phyloP scores from a whole-genome alignment of 2,329 filamentous ascomycete genomes.

The Diaporthe citriasiana region DNA sequence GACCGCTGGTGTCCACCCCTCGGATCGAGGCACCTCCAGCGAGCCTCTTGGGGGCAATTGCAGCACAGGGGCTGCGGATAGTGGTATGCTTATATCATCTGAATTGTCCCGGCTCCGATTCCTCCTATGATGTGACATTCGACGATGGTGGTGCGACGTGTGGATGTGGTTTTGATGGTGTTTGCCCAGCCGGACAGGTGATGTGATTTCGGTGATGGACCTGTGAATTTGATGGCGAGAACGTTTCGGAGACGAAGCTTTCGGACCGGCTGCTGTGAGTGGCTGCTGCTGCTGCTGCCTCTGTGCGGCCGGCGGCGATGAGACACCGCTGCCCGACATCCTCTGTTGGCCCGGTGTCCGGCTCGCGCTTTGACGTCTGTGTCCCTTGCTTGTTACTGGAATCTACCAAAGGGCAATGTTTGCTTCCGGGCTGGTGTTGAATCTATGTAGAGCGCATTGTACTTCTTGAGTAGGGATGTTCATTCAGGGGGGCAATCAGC shows the following conservation, averaged over 20 bases:
- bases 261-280: conserved; percentile 1
- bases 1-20: conserved; percentile 58
- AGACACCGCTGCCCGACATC: conserved; percentile 39
- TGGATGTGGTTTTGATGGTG: conserved; percentile 56
- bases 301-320: conserved; percentile 30
- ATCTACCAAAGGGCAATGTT: not conserved
- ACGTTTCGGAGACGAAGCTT: conserved; percentile 53
- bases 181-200: conserved; percentile 58
- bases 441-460: conserved; percentile 14
- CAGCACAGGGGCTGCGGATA: conserved; percentile 45
- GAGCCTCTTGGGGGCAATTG: conserved; percentile 53
- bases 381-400: not conserved
- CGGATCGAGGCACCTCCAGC: conserved; percentile 61
- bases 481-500: conserved; percentile 22
- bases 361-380: conserved; percentile 1
- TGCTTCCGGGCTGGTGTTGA: conserved; percentile 14
- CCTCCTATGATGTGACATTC: conserved; percentile 54
- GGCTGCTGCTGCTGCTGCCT: conserved; percentile 14
- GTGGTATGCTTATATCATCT: conserved; percentile 49
- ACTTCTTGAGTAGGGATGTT: conserved; percentile 12
- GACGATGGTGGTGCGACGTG: conserved; percentile 46
- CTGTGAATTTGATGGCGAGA: conserved; percentile 67
- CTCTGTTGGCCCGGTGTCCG: conserved; percentile 8
- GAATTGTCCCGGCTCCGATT: conserved; percentile 51
- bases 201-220: conserved; percentile 68